Percentiles rank a stretch among this genome's conserved stretches.
Evolutionary conservation across 2,329 filamentous ascomycete genomes (phyloP).

Genomic region (Aspergillus luchuensis): DNA sequence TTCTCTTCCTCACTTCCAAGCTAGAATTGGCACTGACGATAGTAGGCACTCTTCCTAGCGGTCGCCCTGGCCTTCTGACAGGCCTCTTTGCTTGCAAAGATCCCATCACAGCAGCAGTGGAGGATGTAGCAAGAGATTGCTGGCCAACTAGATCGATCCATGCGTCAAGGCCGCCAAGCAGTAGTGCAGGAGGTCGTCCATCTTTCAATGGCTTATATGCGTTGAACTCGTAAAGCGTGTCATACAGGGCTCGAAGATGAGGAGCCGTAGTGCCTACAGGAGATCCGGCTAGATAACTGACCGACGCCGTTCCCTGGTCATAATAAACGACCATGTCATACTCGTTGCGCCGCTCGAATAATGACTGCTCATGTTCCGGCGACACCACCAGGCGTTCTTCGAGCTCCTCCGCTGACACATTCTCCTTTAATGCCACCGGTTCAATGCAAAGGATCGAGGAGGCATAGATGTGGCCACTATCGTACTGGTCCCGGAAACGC

Average conservation of each 20-base stretch:
- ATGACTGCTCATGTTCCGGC: slow-evolving; percentile 63
- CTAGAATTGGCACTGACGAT: slow-evolving; percentile 54
- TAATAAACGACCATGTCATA: slow-evolving; percentile 92
- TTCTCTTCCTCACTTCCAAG: slow-evolving; percentile 57
- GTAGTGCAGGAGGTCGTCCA: slow-evolving; percentile 69
- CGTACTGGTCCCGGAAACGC: slow-evolving; percentile 75
- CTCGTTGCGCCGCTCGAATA: slow-evolving; percentile 71
- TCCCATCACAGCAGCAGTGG: slow-evolving; percentile 55
- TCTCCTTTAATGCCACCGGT: slow-evolving; percentile 71
- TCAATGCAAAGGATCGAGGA: slow-evolving; percentile 88
- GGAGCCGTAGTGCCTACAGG: slow-evolving; percentile 49
- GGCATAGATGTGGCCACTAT: slow-evolving; percentile 85
- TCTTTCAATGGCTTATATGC: slow-evolving; percentile 70
- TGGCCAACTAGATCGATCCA: slow-evolving; percentile 83
- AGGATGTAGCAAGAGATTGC: slow-evolving; percentile 62
- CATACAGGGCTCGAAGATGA: slow-evolving; percentile 71
- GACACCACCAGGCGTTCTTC: slow-evolving; percentile 53
- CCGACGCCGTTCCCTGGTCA: slow-evolving; percentile 68
- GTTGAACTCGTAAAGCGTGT: slow-evolving; percentile 82
- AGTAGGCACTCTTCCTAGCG: slow-evolving; percentile 55
- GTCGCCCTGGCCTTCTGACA: slow-evolving; percentile 46
- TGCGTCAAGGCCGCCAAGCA: slow-evolving; percentile 79
- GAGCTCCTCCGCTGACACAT: slow-evolving; percentile 65
- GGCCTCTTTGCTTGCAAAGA: slow-evolving; percentile 43
- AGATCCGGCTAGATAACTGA: slow-evolving; percentile 56